These are phyloP conservation scores for Ganoderma sp. DNA, from an alignment of 1,284 basidiomycete species.

Conservation along the genomic window DNA sequence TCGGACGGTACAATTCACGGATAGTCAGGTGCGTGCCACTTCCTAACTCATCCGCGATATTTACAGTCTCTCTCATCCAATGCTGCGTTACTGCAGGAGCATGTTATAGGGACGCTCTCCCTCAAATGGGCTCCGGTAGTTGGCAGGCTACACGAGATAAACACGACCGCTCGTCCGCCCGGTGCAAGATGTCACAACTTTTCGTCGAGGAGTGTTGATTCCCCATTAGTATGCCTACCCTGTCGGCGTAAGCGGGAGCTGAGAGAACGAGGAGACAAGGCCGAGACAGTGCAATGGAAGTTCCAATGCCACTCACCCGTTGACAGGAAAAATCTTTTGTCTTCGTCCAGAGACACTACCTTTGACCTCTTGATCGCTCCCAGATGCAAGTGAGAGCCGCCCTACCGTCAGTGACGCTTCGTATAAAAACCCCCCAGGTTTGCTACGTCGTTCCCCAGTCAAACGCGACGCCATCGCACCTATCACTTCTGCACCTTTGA, in stretches of 20 bases:
- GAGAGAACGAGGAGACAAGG: neutral
- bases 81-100: no score
- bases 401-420: no score
- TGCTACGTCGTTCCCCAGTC: neutral
- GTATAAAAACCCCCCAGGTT: neutral
- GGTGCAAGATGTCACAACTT: constrained; percentile 92
- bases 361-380: neutral
- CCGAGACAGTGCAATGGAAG: neutral
- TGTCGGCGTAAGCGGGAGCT: neutral
- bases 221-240: constrained; percentile 40
- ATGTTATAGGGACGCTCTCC: constrained; percentile 66
- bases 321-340: neutral
- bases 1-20: constrained; percentile 49
- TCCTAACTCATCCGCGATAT: neutral
- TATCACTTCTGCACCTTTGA: neutral
- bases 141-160: constrained; percentile 35
- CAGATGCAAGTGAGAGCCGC: no score
- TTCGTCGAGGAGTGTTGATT: constrained; percentile 97
- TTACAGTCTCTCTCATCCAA: no score
- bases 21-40: constrained; percentile 67
- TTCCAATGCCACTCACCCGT: neutral
- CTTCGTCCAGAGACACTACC: neutral
- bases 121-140: constrained; percentile 56
- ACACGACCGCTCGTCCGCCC: constrained; percentile 80
- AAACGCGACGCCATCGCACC: neutral